Base-by-base conservation (phyloP, 179 eudicot genomes). In the Beta macrorhiza region DNA sequence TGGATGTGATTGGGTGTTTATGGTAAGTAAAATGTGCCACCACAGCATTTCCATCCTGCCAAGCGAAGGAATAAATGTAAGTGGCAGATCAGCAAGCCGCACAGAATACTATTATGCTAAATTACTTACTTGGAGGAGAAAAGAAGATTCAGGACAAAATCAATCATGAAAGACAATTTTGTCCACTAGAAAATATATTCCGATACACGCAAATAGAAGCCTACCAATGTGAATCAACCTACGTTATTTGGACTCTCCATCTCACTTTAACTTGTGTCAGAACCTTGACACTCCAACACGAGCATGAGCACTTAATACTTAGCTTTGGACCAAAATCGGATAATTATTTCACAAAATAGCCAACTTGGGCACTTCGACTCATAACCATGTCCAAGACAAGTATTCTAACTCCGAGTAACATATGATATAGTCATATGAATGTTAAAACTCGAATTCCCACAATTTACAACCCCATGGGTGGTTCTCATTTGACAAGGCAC, bases 1-100 rank as follows among this genome's bases (percentile, higher is more conserved):
- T 92, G 45, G 99, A 96, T 76, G 99, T 96, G 79, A 96, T 90
- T 10, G 99, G 97, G 79, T 90, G 94, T 72, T 92, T 96, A 82
- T 96, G 99, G 87, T 96, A 92, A 67, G 90, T 90, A 82, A 94
- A 96, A 78, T 91, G 93, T 8, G 98, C 97, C 72, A 90, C 93
- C 73, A 87, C 87, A 32, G 91, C 70, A 75, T 90, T 91, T 79
- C 90, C 97, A 20, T 85, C 95, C 95, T 93, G 89, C 72, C 67
- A 62, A 59, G 52, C 25, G 78, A 74, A 59, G 61, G 37, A 44
- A 55, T 5, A 20, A 75, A 79, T 19, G 4, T 4, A 49, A 82
- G 44, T 45, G 19, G 37, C 2, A 58, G 10, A 12, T 29, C 14
- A 10, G 17, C 49, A 22, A 53, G 5, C 65, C 32, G 7, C 25